Evolutionary conservation across 2,329 filamentous ascomycete species (phyloP).

Genomic region (Cercospora zeina): DNA sequence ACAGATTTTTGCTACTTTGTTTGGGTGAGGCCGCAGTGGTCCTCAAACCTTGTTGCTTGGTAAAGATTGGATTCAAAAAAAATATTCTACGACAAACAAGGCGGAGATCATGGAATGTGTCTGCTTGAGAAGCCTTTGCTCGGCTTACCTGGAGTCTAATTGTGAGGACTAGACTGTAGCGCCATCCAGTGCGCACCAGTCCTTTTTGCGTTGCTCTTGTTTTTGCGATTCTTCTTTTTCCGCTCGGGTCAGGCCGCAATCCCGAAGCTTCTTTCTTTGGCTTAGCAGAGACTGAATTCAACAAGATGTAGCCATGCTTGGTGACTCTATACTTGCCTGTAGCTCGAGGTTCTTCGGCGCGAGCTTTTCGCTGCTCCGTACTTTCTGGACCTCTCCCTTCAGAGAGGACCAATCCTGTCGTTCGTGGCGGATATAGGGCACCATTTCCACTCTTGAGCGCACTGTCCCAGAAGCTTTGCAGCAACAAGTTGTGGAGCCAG

Average conservation of each 20-base stretch:
- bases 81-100: no score
- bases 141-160: neutral
- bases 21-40: no score
- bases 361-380: neutral
- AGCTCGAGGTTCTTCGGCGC: neutral
- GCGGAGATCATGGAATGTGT: no score
- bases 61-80: no score
- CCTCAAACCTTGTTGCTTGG: no score
- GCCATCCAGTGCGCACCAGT: neutral
- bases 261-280: neutral
- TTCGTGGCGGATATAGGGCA: neutral
- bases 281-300: neutral
- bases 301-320: neutral
- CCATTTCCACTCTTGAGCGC: neutral
- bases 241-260: neutral
- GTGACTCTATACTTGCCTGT: neutral
- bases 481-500: constrained; percentile 4
- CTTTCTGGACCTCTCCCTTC: neutral
- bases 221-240: neutral
- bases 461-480: constrained; percentile 1
- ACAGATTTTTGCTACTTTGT: no score
- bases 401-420: neutral
- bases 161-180: neutral
- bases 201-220: neutral
- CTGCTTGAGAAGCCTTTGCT: neutral